Evolutionary conservation across 768 basidiomycete genomes (phyloP).

Genomic region (Candolleomyces eurysporus): DNA sequence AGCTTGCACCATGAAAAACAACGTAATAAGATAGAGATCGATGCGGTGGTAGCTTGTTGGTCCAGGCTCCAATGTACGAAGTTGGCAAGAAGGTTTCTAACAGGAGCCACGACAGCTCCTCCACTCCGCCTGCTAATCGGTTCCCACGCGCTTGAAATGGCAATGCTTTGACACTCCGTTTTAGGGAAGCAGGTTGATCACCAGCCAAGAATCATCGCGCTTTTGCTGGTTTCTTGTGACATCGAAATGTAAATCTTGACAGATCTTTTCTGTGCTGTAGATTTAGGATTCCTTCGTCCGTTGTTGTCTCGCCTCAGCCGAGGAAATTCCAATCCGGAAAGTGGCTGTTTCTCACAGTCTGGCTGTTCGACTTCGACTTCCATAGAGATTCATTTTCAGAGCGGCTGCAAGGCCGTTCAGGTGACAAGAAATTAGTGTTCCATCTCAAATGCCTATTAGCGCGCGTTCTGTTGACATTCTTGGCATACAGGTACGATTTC

Average conservation of each 20-base stretch:
- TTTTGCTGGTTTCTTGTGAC: too few species aligned
- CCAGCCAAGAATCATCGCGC: too few species aligned
- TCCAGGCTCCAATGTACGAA: slow-evolving; percentile 2
- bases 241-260: too few species aligned
- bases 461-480: neutral
- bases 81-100: slow-evolving; percentile 2
- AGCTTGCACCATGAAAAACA: too few species aligned
- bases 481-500: neutral
- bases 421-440: neutral
- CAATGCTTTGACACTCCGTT: neutral
- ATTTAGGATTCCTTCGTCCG: too few species aligned
- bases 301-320: too few species aligned
- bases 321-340: too few species aligned
- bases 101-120: slow-evolving; percentile 1
- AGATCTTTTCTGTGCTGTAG: too few species aligned
- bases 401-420: neutral
- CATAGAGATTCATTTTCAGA: too few species aligned
- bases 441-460: neutral
- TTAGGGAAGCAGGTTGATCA: neutral
- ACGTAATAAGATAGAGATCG: too few species aligned
- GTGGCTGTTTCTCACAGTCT: too few species aligned
- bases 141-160: neutral
- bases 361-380: too few species aligned
- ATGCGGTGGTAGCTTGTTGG: neutral
- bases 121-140: neutral